phyloP scores from a whole-genome alignment of 192 early-diverging fungal species.

The Gamsiella multidivaricata region DNA sequence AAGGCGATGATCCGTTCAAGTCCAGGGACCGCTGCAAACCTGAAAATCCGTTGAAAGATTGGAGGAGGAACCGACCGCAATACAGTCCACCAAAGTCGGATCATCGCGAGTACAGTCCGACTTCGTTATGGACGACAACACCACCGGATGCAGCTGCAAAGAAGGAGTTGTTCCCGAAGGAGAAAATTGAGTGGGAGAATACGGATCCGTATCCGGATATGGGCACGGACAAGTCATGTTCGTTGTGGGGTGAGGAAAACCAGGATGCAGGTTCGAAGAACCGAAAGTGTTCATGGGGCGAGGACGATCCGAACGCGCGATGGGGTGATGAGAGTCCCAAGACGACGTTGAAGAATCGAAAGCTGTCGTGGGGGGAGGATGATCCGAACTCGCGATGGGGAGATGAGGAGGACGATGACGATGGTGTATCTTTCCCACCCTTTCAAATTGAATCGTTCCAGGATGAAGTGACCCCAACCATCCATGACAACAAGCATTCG shows the following conservation, averaged over 20 bases:
- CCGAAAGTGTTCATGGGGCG: constrained; percentile 41
- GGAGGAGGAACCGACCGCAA: constrained; percentile 27
- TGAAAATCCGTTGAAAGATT: constrained; percentile 26
- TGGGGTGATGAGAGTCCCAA: constrained; percentile 16
- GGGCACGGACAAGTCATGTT: constrained; percentile 5
- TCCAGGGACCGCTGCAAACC: background rate
- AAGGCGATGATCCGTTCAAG: constrained; percentile 1
- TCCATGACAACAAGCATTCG: background rate
- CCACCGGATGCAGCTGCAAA: constrained; percentile 27
- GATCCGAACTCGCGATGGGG: constrained; percentile 25
- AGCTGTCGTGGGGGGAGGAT: constrained; percentile 42
- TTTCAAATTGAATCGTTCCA: constrained; percentile 26
- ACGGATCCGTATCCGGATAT: background rate
- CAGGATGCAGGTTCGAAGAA: background rate
- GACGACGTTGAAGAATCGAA: background rate
- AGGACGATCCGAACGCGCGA: constrained; percentile 21
- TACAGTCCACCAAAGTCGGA: constrained; percentile 20
- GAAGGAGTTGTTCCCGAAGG: constrained; percentile 16
- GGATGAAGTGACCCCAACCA: constrained; percentile 6
- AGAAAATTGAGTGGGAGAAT: constrained; percentile 40
- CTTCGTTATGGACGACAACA: constrained; percentile 38
- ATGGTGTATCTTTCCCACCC: background rate
- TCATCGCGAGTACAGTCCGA: constrained; percentile 29
- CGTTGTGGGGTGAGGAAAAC: background rate
- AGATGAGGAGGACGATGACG: background rate